These are phyloP conservation scores for Calycina herbarum DNA, from an alignment of 2,329 filamentous ascomycete genomes.

Conservation along the genomic window DNA sequence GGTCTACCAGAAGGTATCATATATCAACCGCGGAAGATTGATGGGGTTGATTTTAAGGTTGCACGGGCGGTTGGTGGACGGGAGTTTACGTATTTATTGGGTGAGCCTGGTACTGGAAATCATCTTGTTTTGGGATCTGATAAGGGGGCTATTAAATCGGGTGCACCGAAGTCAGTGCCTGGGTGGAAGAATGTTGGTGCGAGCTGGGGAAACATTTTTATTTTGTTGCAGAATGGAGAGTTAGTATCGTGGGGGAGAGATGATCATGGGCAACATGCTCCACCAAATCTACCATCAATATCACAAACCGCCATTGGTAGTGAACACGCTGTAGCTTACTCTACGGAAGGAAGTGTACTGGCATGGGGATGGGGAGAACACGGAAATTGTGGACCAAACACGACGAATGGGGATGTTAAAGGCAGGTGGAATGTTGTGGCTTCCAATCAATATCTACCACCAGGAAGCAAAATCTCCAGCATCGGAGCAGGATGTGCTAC, in stretches of 20 bases:
- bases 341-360: constrained; percentile 64
- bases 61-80: constrained; percentile 72
- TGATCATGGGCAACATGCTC: constrained; percentile 79
- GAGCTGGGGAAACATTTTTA: constrained; percentile 80
- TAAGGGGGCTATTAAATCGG: constrained; percentile 67
- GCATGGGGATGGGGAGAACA: constrained; percentile 98
- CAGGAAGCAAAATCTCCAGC: constrained; percentile 52
- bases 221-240: constrained; percentile 60
- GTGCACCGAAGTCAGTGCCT: constrained; percentile 52
- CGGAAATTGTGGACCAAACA: constrained; percentile 82
- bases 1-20: constrained; percentile 58
- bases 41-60: constrained; percentile 60
- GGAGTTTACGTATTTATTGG: constrained; percentile 79
- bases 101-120: constrained; percentile 54
- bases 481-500: constrained; percentile 90
- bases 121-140: constrained; percentile 70
- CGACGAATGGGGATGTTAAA: constrained; percentile 65
- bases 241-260: constrained; percentile 78
- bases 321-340: constrained; percentile 80
- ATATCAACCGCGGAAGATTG: constrained; percentile 62
- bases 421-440: constrained; percentile 68
- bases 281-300: constrained; percentile 58
- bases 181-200: constrained; percentile 70
- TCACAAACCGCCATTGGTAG: constrained; percentile 76
- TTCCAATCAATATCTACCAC: constrained; percentile 54